Evolutionary conservation across 805 yeast genomes (phyloP).

Genomic region (Myxozyma mucilagina): DNA sequence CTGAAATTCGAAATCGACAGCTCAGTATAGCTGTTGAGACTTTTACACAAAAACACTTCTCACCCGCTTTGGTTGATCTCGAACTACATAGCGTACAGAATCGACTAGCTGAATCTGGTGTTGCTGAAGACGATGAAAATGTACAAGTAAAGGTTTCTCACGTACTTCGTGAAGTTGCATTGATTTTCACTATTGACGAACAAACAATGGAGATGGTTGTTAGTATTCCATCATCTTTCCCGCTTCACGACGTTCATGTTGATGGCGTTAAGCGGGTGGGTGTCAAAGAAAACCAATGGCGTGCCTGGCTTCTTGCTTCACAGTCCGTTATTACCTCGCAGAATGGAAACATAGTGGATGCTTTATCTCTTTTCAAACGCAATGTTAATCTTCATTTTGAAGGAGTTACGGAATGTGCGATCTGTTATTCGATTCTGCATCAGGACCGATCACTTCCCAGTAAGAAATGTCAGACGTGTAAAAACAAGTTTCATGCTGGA

Average conservation of each 20-base stretch:
- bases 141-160: slow-evolving; percentile 61
- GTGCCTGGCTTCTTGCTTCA: slow-evolving; percentile 90
- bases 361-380: slow-evolving; percentile 65
- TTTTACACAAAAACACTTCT: slow-evolving; percentile 60
- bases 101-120: slow-evolving; percentile 41
- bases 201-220: slow-evolving; percentile 80
- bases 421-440: slow-evolving; percentile 89
- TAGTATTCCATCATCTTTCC: slow-evolving; percentile 71
- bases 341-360: slow-evolving; percentile 55
- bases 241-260: slow-evolving; percentile 71
- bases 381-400: slow-evolving; percentile 84
- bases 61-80: slow-evolving; percentile 61
- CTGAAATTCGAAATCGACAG: slow-evolving; percentile 66
- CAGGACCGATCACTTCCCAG: slow-evolving; percentile 89
- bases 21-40: slow-evolving; percentile 60
- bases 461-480: slow-evolving; percentile 84
- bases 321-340: slow-evolving; percentile 72
- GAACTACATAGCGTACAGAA: slow-evolving; percentile 55
- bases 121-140: slow-evolving; percentile 39
- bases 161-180: slow-evolving; percentile 65
- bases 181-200: slow-evolving; percentile 78
- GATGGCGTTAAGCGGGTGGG: slow-evolving; percentile 81
- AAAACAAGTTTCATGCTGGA: slow-evolving; percentile 91
- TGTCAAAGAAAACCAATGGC: slow-evolving; percentile 89
- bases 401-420: slow-evolving; percentile 95